Evolutionary conservation across 345 rosid species (phyloP), one percentile per base, ranked within the genome.

Genomic region (Hirschfeldia incana): DNA sequence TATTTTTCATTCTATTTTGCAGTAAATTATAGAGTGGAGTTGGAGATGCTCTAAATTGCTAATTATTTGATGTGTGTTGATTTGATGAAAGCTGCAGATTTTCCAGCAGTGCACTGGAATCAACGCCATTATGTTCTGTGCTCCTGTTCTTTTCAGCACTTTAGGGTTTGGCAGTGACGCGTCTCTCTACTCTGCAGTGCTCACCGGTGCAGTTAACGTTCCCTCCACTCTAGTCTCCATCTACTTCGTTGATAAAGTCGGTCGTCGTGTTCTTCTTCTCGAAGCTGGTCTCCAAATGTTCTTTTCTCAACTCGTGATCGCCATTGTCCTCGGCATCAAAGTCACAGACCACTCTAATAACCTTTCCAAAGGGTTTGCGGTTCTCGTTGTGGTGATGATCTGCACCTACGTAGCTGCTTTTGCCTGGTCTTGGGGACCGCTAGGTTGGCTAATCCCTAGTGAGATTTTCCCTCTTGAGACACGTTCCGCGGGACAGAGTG

Each of bases 341-440:
- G 91, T 95, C 1, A 87, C 70, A 46, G 99, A 93, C 76, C 76
- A 84, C 65, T 89, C 96, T 0, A 70, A 84, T 1, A 62, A 77
- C 61, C 93, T 95, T 21, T 46, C 51, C 36, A 79, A 78, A 4
- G 83, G 91, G 1, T 75, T 78, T 1, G 90, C 87, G 3, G 76
- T 89, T 74, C 66, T 93, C 1, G 96, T 95, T 0, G 98, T 91
- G 4, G 28, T 91, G 8, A 9, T 95, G 99, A 82, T 93, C 3
- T 91, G 98, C 82, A 91, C 94, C 0, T 93, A 89, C 9, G 92
- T 93, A 5, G 85, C 98, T 4, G 89, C 94, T 9, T 95, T 95
- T 11, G 98, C 97, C 0, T 95, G 99, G 99, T 95, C 99, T 2
- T 95, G 98, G 97, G 99, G 99, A 4, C 99, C 98, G 10, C 91